A percentile compares a stretch with the other conserved stretches of the same genome.
These are phyloP conservation scores for Plasmopara viticola DNA, from an alignment of 352 stramenopile genomes.

Conservation along the genomic window DNA sequence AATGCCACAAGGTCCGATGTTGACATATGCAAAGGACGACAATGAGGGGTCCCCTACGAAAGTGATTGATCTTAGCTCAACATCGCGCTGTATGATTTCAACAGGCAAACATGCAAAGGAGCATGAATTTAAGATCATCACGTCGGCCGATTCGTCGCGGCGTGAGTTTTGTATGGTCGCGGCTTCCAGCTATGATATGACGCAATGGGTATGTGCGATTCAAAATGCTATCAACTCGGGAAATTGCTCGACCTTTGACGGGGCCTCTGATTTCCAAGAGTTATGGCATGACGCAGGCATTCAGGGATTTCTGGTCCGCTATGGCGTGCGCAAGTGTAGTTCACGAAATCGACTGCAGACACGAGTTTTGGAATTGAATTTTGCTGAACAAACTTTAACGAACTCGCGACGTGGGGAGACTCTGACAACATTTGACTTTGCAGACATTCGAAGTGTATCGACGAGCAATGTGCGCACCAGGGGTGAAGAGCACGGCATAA, in stretches of 20 bases:
- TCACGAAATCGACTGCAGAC: conserved; percentile 76
- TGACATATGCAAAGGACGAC: conserved; percentile 76
- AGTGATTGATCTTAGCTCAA: conserved; percentile 70
- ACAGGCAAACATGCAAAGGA: conserved; percentile 53
- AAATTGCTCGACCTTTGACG: conserved; percentile 73
- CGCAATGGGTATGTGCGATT: conserved; percentile 74
- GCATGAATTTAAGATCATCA: conserved; percentile 73
- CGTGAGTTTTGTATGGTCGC: conserved; percentile 61
- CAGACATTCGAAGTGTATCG: conserved; percentile 47
- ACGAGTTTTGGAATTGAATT: conserved; percentile 80
- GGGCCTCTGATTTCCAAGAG: conserved; percentile 53
- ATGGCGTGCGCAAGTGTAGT: conserved; percentile 77
- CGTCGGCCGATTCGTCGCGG: conserved; percentile 59
- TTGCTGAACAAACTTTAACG: conserved; percentile 78
- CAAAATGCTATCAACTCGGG: conserved; percentile 77
- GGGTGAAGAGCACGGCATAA: conserved; percentile 57
- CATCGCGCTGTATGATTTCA: conserved; percentile 56
- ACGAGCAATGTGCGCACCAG: conserved; percentile 31
- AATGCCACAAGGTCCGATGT: conserved; percentile 68
- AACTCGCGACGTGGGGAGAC: conserved; percentile 75
- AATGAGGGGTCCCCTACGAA: conserved; percentile 43
- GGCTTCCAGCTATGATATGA: conserved; percentile 72
- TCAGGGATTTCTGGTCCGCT: conserved; percentile 74
- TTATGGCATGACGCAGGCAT: conserved; percentile 79
- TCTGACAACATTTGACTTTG: conserved; percentile 71